Conservation (phyloP, 192 early-diverging fungal species). For the Dissophora globulifera region DNA sequence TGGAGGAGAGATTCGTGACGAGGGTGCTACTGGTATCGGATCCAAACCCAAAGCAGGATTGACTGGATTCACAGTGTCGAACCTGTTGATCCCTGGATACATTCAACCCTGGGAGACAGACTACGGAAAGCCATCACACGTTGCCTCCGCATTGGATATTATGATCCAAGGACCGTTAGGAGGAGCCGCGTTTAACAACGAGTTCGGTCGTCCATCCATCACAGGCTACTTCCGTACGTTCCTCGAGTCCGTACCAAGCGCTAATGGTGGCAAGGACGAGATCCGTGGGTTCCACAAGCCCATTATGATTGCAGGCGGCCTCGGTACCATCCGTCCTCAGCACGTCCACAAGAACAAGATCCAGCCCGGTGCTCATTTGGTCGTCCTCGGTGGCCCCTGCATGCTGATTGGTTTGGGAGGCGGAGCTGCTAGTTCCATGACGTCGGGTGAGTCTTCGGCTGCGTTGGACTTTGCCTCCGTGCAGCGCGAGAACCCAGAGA, state of each 20-base stretch:
- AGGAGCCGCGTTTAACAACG: slow-evolving; percentile 99
- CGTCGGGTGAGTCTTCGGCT: slow-evolving; percentile 85
- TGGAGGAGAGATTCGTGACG: slow-evolving; percentile 99
- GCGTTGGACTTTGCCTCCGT: slow-evolving; percentile 98
- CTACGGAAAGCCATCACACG: slow-evolving; percentile 87
- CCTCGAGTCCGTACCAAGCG: slow-evolving; percentile 68
- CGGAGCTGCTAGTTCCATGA: slow-evolving; percentile 97
- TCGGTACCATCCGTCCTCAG: slow-evolving; percentile 91
- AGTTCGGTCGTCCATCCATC: slow-evolving; percentile 96
- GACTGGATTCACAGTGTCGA: slow-evolving; percentile 94
- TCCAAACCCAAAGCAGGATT: slow-evolving; percentile 97
- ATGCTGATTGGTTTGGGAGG: slow-evolving; percentile 99
- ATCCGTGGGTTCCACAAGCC: slow-evolving; percentile 99
- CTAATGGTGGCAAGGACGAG: slow-evolving; percentile 66
- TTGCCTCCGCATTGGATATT: slow-evolving; percentile 93
- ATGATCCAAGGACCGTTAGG: slow-evolving; percentile 99
- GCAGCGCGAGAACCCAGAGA: slow-evolving; percentile 99
- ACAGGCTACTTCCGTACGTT: slow-evolving; percentile 98
- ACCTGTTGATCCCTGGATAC: slow-evolving; percentile 91
- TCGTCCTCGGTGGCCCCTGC: slow-evolving; percentile 95
- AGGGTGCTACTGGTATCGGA: slow-evolving; percentile 96
- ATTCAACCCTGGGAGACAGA: slow-evolving; percentile 94
- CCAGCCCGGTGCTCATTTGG: slow-evolving; percentile 78
- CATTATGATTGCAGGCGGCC: slow-evolving; percentile 99
- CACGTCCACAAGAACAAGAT: slow-evolving; percentile 93